Evolutionary conservation across 768 basidiomycete genomes (phyloP).

Genomic region (Candolleomyces aberdarensis): DNA sequence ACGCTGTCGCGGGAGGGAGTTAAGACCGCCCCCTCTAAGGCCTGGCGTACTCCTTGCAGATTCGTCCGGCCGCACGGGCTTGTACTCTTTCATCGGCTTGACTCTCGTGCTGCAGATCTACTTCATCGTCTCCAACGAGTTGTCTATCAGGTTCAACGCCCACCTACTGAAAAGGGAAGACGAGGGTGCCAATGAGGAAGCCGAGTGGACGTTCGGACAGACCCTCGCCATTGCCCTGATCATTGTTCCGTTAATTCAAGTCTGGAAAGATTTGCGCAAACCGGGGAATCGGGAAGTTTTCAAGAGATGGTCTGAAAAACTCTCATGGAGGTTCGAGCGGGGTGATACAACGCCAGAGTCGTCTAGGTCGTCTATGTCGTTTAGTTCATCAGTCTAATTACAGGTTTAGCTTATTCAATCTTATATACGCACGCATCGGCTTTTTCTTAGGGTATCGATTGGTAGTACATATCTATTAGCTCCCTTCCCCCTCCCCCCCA

Average conservation of each 20-base stretch:
- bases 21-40: not conserved
- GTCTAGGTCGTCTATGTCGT: too few relatives aligned
- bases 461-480: too few relatives aligned
- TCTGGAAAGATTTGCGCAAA: not conserved
- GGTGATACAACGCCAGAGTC: too few relatives aligned
- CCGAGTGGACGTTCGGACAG: constrained; percentile 15
- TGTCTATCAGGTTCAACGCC: not conserved
- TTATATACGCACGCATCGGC: too few relatives aligned
- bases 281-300: too few relatives aligned
- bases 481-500: too few relatives aligned
- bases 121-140: constrained; percentile 4
- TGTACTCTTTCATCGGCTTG: not conserved
- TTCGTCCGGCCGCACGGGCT: not conserved
- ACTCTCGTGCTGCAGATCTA: not conserved
- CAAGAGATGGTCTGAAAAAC: too few relatives aligned
- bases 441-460: too few relatives aligned
- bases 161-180: not conserved
- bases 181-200: not conserved
- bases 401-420: too few relatives aligned
- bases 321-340: too few relatives aligned
- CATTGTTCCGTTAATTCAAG: not conserved
- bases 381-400: too few relatives aligned
- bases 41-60: not conserved
- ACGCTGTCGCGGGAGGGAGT: not conserved
- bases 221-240: constrained; percentile 11